Evolutionary conservation across 2,329 filamentous ascomycete genomes (phyloP).

Genomic region (Pestalotiopsis sp.): DNA sequence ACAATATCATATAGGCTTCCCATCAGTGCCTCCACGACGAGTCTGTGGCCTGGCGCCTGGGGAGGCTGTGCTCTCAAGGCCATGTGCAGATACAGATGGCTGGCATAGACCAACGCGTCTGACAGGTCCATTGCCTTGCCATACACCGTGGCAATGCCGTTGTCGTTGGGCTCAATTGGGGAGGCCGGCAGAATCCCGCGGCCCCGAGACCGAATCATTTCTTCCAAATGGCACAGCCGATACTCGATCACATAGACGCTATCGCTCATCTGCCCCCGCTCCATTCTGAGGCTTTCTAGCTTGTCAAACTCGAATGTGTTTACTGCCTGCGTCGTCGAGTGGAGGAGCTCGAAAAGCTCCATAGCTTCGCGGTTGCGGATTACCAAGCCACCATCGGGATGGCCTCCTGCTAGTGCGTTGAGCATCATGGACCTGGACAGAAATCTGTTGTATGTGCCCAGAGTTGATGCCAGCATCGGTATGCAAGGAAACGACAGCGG

Average conservation of each 20-base stretch:
- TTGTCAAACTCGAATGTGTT: conserved; percentile 34
- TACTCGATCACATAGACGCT: conserved; percentile 34
- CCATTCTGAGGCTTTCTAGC: conserved; percentile 27
- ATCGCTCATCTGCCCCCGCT: conserved; percentile 33
- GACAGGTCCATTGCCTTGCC: conserved; percentile 28
- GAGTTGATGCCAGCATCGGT: conserved; percentile 28
- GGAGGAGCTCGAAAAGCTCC: conserved; percentile 32
- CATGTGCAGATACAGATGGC: conserved; percentile 33
- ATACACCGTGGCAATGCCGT: conserved; percentile 12
- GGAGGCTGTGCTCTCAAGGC: conserved; percentile 34
- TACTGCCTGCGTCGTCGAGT: conserved; percentile 30
- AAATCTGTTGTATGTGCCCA: conserved; percentile 30
- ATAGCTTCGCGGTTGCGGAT: conserved; percentile 28
- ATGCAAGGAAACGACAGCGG: conserved; percentile 33
- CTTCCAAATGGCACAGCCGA: conserved; percentile 31
- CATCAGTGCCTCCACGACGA: conserved; percentile 29
- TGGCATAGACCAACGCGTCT: conserved; percentile 29
- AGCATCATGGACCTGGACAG: conserved; percentile 25
- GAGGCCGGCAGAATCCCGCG: conserved; percentile 14
- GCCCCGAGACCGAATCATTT: conserved; percentile 22
- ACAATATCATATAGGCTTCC: conserved; percentile 28
- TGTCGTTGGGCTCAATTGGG: not conserved
- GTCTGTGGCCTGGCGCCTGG: conserved; percentile 30
- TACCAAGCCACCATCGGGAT: conserved; percentile 20
- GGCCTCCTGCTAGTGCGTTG: conserved; percentile 17